Percentiles rank a stretch among this genome's conserved stretches.
Evolutionary conservation across 176 grass and related monocot species (phyloP).

Genomic region (Ensete glaucum): DNA sequence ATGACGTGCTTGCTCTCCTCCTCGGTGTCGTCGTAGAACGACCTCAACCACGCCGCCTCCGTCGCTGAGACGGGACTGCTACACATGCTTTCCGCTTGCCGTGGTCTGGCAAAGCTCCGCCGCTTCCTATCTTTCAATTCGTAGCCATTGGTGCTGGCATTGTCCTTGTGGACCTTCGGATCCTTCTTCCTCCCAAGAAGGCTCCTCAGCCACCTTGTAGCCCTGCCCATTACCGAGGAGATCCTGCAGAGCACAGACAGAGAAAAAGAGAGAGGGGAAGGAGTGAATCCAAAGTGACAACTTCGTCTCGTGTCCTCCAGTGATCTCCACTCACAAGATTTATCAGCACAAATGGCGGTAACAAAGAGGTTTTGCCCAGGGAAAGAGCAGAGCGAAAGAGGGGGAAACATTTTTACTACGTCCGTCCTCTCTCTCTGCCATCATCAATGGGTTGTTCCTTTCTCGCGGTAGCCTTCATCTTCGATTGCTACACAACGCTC

Average conservation of each 20-base stretch:
- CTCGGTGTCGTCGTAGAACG: background rate
- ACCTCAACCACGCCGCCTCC: background rate
- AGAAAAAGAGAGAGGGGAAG: background rate
- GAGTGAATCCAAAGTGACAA: background rate
- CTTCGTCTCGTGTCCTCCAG: constrained; percentile 9
- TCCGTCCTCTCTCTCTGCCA: background rate
- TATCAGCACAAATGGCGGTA: constrained; percentile 1
- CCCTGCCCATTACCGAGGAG: background rate
- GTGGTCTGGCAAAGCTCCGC: constrained; percentile 8
- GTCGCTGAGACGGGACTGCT: background rate
- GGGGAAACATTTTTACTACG: background rate
- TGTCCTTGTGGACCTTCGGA: background rate
- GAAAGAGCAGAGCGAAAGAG: background rate
- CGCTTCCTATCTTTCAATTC: constrained; percentile 1
- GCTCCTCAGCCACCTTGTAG: constrained; percentile 9
- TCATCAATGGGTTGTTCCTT: background rate
- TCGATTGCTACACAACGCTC: background rate
- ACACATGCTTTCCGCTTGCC: background rate
- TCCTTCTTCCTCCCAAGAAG: constrained; percentile 7
- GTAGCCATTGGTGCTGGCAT: background rate
- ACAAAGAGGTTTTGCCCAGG: background rate
- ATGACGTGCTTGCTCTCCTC: constrained; percentile 6
- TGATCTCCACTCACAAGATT: constrained; percentile 1
- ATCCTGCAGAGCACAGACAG: background rate
- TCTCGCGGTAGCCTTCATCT: background rate